A percentile compares a stretch with the other conserved stretches of the same genome.
These are phyloP conservation scores for Monilinia fructigena DNA, from an alignment of 2,329 filamentous ascomycete genomes.

Conservation along the genomic window DNA sequence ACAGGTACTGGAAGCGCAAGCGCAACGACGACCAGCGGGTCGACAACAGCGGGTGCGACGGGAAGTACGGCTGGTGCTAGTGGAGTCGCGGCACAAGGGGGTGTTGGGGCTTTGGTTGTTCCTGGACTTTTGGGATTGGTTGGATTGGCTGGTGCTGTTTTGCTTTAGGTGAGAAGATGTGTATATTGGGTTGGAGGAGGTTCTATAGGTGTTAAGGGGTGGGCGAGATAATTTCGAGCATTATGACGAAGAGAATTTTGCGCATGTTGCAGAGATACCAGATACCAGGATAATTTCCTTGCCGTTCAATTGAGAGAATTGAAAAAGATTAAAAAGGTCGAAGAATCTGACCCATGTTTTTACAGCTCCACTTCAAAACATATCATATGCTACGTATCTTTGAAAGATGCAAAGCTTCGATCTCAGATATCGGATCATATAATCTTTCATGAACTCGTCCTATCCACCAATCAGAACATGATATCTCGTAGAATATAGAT, in stretches of 20 bases:
- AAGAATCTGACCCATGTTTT: neutral
- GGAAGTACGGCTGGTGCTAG: constrained; percentile 5
- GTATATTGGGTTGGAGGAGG: neutral
- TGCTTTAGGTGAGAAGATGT: neutral
- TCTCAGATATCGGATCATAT: no score
- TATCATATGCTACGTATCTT: no score
- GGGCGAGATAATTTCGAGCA: neutral
- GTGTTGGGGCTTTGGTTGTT: constrained; percentile 2
- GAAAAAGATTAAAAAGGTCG: neutral
- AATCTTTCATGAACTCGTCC: no score
- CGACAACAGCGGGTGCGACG: constrained; percentile 1
- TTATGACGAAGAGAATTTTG: neutral
- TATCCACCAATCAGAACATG: no score
- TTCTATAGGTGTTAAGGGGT: neutral
- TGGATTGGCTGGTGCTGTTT: constrained; percentile 1
- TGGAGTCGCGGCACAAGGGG: neutral
- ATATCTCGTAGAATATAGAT: no score
- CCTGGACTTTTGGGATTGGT: constrained; percentile 12
- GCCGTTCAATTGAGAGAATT: neutral
- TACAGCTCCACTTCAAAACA: no score
- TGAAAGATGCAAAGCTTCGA: no score
- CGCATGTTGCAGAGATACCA: constrained; percentile 2
- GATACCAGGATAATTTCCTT: neutral
- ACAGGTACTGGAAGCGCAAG: neutral
- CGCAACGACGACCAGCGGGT: neutral